phyloP scores from a whole-genome alignment of 73 alveolate genomes.

The Tetrahymena malaccensis region DNA sequence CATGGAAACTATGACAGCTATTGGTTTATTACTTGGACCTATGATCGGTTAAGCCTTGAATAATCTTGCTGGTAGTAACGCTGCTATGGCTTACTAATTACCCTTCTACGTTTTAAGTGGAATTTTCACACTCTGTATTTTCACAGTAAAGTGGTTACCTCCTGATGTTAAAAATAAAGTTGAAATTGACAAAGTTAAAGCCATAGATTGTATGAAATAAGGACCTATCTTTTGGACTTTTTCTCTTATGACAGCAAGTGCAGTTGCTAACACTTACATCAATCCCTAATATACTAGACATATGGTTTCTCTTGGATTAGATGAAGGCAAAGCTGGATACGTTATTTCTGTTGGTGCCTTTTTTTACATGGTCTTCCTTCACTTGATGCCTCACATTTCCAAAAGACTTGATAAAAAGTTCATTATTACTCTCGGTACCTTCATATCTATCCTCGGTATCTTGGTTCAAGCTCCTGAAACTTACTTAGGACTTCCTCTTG shows the following conservation, averaged over 20 bases:
- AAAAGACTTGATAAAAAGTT: neutral
- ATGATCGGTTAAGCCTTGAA: neutral
- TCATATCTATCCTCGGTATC: neutral
- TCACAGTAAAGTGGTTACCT: neutral
- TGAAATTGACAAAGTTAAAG: neutral
- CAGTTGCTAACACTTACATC: neutral
- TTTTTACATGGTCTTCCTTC: neutral
- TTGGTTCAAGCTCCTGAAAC: neutral
- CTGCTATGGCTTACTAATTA: neutral
- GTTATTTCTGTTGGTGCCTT: neutral
- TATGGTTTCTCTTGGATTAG: neutral
- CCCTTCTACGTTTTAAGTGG: neutral
- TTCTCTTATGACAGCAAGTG: neutral
- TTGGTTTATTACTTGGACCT: neutral
- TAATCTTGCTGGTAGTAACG: neutral
- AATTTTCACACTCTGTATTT: neutral
- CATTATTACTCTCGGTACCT: neutral
- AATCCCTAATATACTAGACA: neutral
- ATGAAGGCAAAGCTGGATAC: neutral
- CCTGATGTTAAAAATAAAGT: neutral
- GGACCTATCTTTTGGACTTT: neutral
- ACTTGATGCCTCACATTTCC: neutral
- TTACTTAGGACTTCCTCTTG: neutral
- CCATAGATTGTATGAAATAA: neutral
- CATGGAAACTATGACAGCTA: neutral